A percentile compares a stretch with the other conserved stretches of the same genome.
phyloP scores from a whole-genome alignment of 768 basidiomycete species.

The Lactarius psammicola region DNA sequence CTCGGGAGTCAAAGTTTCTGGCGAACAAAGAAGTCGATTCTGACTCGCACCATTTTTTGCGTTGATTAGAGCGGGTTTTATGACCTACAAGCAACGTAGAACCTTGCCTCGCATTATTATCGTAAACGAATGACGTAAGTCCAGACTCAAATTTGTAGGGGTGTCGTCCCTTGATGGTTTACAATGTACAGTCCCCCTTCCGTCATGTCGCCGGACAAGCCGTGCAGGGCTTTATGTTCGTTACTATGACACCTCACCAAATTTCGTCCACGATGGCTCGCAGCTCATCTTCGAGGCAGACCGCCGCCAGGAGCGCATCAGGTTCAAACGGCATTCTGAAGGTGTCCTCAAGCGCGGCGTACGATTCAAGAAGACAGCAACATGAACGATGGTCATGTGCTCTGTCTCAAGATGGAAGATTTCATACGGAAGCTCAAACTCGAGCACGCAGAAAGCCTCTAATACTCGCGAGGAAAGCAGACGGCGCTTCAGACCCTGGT shows the following conservation, averaged over 20 bases:
- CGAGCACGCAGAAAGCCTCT: conserved; percentile 37
- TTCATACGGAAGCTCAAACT: conserved; percentile 48
- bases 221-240: conserved; percentile 85
- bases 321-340: conserved; percentile 33
- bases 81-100: too few relatives aligned
- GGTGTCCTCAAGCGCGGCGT: conserved; percentile 79
- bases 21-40: too few relatives aligned
- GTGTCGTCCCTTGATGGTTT: not conserved
- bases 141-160: conserved; percentile 14
- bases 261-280: conserved; percentile 71
- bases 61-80: too few relatives aligned
- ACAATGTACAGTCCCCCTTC: conserved; percentile 54
- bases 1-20: too few relatives aligned
- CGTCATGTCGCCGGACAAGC: conserved; percentile 77
- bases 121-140: conserved; percentile 78
- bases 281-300: conserved; percentile 58
- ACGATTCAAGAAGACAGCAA: conserved; percentile 92
- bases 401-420: conserved; percentile 60
- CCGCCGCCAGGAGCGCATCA: conserved; percentile 58
- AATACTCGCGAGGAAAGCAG: conserved; percentile 62
- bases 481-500: conserved; percentile 48
- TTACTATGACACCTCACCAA: conserved; percentile 77
- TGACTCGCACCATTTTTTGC: too few relatives aligned
- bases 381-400: conserved; percentile 75
- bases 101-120: conserved; percentile 74